phyloP scores from a whole-genome alignment of 1,139 yeast genomes.

The Lodderomyces metapsilosis region DNA sequence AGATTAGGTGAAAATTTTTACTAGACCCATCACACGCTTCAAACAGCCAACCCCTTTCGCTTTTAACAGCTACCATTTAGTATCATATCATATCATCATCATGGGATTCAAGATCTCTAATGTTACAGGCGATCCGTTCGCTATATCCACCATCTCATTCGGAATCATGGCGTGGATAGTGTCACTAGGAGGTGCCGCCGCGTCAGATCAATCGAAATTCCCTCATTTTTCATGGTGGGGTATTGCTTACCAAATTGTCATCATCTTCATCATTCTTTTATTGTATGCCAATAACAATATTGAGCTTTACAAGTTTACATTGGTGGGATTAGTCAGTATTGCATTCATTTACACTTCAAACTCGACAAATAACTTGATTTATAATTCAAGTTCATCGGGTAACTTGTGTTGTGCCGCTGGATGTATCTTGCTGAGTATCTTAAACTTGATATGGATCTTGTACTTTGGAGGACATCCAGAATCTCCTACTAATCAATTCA shows the following conservation, averaged over 20 bases:
- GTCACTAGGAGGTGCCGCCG: slow-evolving; percentile 82
- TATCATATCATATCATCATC: neutral
- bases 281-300: slow-evolving; percentile 67
- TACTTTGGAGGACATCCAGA: slow-evolving; percentile 84
- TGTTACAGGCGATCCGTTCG: slow-evolving; percentile 68
- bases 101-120: slow-evolving; percentile 50
- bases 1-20: too few relatives aligned
- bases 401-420: slow-evolving; percentile 91
- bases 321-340: slow-evolving; percentile 54
- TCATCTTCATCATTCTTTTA: slow-evolving; percentile 54
- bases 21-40: too few relatives aligned
- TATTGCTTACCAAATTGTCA: slow-evolving; percentile 70
- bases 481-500: slow-evolving; percentile 76
- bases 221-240: slow-evolving; percentile 98
- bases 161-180: slow-evolving; percentile 76
- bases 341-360: slow-evolving; percentile 84
- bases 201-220: slow-evolving; percentile 50
- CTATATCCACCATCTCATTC: slow-evolving; percentile 61
- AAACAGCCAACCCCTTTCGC: neutral
- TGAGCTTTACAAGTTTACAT: slow-evolving; percentile 67
- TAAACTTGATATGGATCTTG: slow-evolving; percentile 78
- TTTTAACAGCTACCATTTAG: too few relatives aligned
- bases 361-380: slow-evolving; percentile 76
- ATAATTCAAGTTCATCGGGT: slow-evolving; percentile 58
- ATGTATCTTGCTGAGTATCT: slow-evolving; percentile 74